A percentile compares a stretch with the other conserved stretches of the same genome.
phyloP scores from a whole-genome alignment of 768 basidiomycete species.

The Tricholoma flavovirens region DNA sequence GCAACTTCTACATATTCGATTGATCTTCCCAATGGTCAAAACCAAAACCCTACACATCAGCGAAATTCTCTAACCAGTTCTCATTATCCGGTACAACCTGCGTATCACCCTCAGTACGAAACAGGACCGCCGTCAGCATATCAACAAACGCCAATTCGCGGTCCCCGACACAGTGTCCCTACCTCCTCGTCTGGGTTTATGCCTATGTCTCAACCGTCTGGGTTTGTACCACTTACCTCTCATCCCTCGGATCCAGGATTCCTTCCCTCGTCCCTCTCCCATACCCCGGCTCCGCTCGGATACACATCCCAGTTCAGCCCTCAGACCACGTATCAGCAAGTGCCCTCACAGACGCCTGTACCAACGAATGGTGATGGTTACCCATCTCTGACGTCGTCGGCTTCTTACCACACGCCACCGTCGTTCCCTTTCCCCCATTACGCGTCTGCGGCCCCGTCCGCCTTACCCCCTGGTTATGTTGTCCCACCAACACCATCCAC shows the following conservation, averaged over 20 bases:
- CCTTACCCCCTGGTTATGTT: conserved; percentile 36
- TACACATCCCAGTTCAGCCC: conserved; percentile 33
- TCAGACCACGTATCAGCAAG: conserved; percentile 25
- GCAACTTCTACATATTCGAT: conserved; percentile 29
- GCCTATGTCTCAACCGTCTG: conserved; percentile 41
- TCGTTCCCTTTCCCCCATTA: conserved; percentile 35
- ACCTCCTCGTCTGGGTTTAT: conserved; percentile 64
- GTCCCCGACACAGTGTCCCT: conserved; percentile 65
- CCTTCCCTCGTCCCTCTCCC: conserved; percentile 3
- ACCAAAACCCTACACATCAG: conserved; percentile 26
- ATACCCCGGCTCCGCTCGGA: conserved; percentile 12
- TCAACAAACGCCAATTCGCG: conserved; percentile 36
- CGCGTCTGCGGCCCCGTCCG: conserved; percentile 28
- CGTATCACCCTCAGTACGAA: conserved; percentile 37
- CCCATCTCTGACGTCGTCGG: conserved; percentile 27
- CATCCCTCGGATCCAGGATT: conserved; percentile 32
- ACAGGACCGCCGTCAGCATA: conserved; percentile 25
- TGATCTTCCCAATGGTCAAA: conserved; percentile 36
- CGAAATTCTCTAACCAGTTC: conserved; percentile 20
- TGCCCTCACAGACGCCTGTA: conserved; percentile 21
- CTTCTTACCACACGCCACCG: conserved; percentile 34
- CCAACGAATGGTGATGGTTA: conserved; percentile 16
- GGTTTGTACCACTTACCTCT: conserved; percentile 36
- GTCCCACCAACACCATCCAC: conserved; percentile 23
- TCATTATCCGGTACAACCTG: conserved; percentile 26